Percentiles rank a stretch among this genome's conserved stretches.
These are phyloP conservation scores for Austroboletus novae-zelandiae DNA, from an alignment of 1,284 basidiomycete genomes.

Conservation along the genomic window DNA sequence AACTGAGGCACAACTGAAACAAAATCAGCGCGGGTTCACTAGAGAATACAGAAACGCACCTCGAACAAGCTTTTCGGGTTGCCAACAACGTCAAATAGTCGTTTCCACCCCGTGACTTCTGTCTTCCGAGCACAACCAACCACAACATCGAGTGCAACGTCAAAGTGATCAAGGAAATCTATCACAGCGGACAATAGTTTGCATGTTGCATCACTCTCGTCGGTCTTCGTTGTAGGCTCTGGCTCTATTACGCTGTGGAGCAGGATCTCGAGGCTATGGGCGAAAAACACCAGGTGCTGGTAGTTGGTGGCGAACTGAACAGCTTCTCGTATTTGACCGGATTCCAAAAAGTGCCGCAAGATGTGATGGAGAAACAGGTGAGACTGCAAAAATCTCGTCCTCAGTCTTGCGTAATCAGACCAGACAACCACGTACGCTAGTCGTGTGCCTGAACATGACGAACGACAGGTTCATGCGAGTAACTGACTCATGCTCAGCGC, in stretches of 20 bases:
- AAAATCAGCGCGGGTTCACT: background rate
- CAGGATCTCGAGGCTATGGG: slow-evolving; percentile 92
- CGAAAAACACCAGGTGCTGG: slow-evolving; percentile 87
- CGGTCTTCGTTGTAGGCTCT: slow-evolving; percentile 50
- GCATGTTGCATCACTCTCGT: slow-evolving; percentile 22
- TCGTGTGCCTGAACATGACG: slow-evolving; percentile 88
- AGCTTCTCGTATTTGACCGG: slow-evolving; percentile 72
- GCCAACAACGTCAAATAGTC: slow-evolving; percentile 88
- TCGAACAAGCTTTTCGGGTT: slow-evolving; percentile 91
- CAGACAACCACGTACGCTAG: slow-evolving; percentile 59
- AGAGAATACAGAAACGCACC: slow-evolving; percentile 39
- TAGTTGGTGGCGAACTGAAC: slow-evolving; percentile 88
- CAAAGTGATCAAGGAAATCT: slow-evolving; percentile 94
- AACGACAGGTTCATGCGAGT: slow-evolving; percentile 81
- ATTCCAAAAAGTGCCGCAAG: slow-evolving; percentile 80
- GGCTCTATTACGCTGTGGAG: slow-evolving; percentile 93
- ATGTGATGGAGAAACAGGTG: slow-evolving; percentile 95
- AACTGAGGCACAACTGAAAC: slow-evolving; percentile 69
- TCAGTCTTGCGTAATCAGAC: slow-evolving; percentile 1
- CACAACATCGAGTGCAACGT: slow-evolving; percentile 87
- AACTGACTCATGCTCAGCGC: slow-evolving; percentile 86
- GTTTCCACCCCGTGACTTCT: slow-evolving; percentile 88
- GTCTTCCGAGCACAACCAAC: slow-evolving; percentile 97
- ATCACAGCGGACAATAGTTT: slow-evolving; percentile 65
- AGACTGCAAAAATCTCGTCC: slow-evolving; percentile 51